Evolutionary conservation across 2,329 filamentous ascomycete genomes (phyloP).

Genomic region (Cladosporium sp.): DNA sequence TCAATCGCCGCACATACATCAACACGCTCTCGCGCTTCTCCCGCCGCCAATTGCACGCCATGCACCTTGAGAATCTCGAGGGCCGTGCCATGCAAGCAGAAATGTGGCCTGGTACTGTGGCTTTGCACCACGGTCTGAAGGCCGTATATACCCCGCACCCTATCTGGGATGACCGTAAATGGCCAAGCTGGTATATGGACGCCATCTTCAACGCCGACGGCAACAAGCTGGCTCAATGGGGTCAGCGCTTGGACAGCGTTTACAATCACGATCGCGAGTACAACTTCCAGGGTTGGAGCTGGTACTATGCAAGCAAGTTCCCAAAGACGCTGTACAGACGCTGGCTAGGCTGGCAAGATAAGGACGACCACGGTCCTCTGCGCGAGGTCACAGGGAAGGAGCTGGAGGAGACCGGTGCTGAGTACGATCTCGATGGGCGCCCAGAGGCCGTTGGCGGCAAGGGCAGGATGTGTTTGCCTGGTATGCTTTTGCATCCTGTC

Average conservation of each 20-base stretch:
- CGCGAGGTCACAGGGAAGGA: constrained; percentile 54
- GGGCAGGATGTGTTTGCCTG: constrained; percentile 46
- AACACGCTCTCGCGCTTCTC: constrained; percentile 85
- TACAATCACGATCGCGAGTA: constrained; percentile 68
- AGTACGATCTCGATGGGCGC: constrained; percentile 21
- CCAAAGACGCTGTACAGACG: constrained; percentile 74
- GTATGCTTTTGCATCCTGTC: constrained; percentile 45
- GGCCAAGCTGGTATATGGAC: constrained; percentile 75
- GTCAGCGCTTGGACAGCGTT: constrained; percentile 37
- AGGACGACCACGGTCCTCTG: constrained; percentile 72
- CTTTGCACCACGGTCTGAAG: constrained; percentile 88
- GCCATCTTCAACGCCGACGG: constrained; percentile 67
- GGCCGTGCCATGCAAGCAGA: constrained; percentile 91
- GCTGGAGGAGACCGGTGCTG: constrained; percentile 30
- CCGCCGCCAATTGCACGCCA: constrained; percentile 69
- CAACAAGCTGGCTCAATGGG: constrained; percentile 52
- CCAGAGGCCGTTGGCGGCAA: constrained; percentile 50
- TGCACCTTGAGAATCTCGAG: constrained; percentile 86
- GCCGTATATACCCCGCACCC: constrained; percentile 88
- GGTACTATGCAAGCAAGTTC: constrained; percentile 88
- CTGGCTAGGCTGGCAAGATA: constrained; percentile 78
- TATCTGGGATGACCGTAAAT: constrained; percentile 78
- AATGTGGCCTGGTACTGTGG: constrained; percentile 89
- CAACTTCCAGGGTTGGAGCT: constrained; percentile 79
- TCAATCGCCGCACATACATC: constrained; percentile 76